These are phyloP conservation scores for Pisolithus tinctorius DNA, from an alignment of 768 basidiomycete genomes.

Conservation along the genomic window DNA sequence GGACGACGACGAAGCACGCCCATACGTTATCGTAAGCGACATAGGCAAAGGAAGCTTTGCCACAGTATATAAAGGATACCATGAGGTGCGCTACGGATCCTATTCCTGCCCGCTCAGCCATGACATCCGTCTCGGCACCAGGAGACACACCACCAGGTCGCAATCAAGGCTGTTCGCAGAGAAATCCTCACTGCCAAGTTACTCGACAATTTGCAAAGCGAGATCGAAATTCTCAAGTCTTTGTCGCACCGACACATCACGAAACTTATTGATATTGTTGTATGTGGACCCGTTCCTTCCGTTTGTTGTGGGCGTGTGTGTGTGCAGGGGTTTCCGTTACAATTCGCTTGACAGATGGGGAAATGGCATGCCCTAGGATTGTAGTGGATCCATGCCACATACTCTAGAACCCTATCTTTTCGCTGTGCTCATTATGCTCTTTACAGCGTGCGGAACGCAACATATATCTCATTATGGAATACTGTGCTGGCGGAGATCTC, in stretches of 20 bases:
- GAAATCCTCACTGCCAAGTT: slow-evolving; percentile 86
- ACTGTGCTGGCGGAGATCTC: slow-evolving; percentile 92
- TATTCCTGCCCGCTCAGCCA: background rate
- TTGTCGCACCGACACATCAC: slow-evolving; percentile 93
- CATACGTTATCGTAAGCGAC: slow-evolving; percentile 69
- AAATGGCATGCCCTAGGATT: background rate
- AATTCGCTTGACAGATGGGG: background rate
- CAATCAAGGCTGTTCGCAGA: slow-evolving; percentile 91
- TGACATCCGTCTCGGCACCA: slow-evolving; percentile 23
- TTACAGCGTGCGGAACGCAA: slow-evolving; percentile 63
- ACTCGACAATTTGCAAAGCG: slow-evolving; percentile 95
- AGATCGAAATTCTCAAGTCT: slow-evolving; percentile 94
- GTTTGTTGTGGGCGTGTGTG: background rate
- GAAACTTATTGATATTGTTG: slow-evolving; percentile 86
- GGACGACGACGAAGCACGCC: slow-evolving; percentile 67
- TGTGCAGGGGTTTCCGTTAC: background rate
- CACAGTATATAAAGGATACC: slow-evolving; percentile 91
- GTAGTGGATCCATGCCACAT: background rate
- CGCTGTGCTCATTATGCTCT: slow-evolving; percentile 6
- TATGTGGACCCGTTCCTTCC: slow-evolving; percentile 30
- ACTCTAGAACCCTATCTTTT: background rate
- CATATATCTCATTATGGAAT: slow-evolving; percentile 97
- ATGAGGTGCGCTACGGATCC: slow-evolving; percentile 50
- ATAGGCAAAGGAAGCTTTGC: slow-evolving; percentile 94
- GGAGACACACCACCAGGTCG: slow-evolving; percentile 76